phyloP scores from a whole-genome alignment of 2,329 filamentous ascomycete genomes.

The Fusarium concolor region DNA sequence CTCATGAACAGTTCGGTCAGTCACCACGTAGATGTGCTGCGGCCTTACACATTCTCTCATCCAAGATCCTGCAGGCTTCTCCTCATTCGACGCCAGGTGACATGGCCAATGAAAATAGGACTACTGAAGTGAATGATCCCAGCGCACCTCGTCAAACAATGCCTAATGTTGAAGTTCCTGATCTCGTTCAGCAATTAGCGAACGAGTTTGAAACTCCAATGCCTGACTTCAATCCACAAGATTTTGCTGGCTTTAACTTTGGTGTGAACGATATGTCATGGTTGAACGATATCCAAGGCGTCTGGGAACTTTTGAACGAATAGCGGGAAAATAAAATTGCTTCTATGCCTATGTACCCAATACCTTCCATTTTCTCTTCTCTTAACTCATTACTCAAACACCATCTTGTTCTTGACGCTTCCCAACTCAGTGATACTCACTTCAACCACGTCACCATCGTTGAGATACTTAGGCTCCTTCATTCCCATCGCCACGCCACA shows the following conservation, averaged over 20 bases:
- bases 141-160: neutral
- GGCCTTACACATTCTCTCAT: slow-evolving; percentile 51
- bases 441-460: slow-evolving; percentile 58
- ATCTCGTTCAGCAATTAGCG: slow-evolving; percentile 32
- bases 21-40: slow-evolving; percentile 50
- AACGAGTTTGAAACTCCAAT: slow-evolving; percentile 41
- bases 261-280: slow-evolving; percentile 50
- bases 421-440: slow-evolving; percentile 55
- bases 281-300: slow-evolving; percentile 50
- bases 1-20: slow-evolving; percentile 50
- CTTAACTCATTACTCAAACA: slow-evolving; percentile 44
- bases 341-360: neutral
- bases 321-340: neutral
- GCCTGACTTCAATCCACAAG: slow-evolving; percentile 38
- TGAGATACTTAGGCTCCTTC: slow-evolving; percentile 56
- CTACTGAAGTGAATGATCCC: neutral
- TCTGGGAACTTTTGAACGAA: slow-evolving; percentile 48
- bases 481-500: slow-evolving; percentile 61
- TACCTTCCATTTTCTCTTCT: neutral
- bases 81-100: slow-evolving; percentile 10
- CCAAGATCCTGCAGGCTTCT: slow-evolving; percentile 47
- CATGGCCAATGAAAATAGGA: neutral
- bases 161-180: slow-evolving; percentile 9
- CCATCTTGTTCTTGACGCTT: slow-evolving; percentile 54
- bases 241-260: slow-evolving; percentile 47